These are phyloP conservation scores for Theileria luwenshuni DNA, from an alignment of 169 alveolate species.

Conservation along the genomic window DNA sequence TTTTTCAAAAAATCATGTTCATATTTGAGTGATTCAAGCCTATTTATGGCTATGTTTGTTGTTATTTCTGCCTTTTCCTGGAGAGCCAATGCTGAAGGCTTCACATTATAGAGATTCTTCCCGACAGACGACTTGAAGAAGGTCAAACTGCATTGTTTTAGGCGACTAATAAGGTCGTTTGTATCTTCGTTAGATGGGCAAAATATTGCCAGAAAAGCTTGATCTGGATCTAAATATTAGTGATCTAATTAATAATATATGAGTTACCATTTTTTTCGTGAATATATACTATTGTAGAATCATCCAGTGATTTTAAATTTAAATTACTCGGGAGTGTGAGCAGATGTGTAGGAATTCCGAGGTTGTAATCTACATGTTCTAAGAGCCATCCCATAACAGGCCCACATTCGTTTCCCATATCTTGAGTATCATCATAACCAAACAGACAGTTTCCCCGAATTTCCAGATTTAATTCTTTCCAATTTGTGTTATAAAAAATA, in stretches of 20 bases:
- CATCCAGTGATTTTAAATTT: constrained; percentile 8
- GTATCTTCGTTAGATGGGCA: constrained; percentile 17
- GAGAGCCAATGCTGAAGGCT: constrained; percentile 1
- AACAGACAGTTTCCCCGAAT: constrained; percentile 61
- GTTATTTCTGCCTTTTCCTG: constrained; percentile 20
- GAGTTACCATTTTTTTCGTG: constrained; percentile 21
- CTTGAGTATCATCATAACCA: constrained; percentile 22
- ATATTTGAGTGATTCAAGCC: constrained; percentile 57
- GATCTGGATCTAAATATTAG: constrained; percentile 8
- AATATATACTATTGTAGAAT: constrained; percentile 7
- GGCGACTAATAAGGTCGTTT: constrained; percentile 1
- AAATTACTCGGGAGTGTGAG: constrained; percentile 40
- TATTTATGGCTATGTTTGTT: constrained; percentile 33
- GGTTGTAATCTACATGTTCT: constrained; percentile 45
- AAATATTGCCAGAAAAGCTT: constrained; percentile 50
- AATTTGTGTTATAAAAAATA: constrained; percentile 30
- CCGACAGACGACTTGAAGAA: constrained; percentile 33
- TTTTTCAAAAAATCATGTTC: constrained; percentile 33
- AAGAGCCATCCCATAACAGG: constrained; percentile 64
- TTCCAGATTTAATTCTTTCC: constrained; percentile 39
- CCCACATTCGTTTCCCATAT: constrained; percentile 14
- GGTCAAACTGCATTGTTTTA: constrained; percentile 55
- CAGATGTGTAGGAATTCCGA: constrained; percentile 17
- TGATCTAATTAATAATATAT: not conserved
- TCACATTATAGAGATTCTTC: not conserved